Evolutionary conservation across 2,329 filamentous ascomycete species (phyloP).

Genomic region (Fusarium redolens): DNA sequence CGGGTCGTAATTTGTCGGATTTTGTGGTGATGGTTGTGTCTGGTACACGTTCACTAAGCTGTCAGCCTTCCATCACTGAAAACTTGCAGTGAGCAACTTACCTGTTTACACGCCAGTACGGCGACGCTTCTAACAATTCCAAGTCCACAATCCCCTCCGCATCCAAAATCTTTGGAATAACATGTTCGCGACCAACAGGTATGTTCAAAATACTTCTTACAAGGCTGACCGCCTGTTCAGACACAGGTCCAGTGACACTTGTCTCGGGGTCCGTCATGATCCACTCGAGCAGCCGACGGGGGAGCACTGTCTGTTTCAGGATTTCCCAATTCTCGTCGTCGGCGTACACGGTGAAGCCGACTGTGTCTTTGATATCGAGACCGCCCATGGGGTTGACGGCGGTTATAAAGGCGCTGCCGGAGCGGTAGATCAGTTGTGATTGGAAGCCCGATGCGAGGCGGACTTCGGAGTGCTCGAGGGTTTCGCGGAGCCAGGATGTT

Average conservation of each 20-base stretch:
- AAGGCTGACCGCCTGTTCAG: slow-evolving; percentile 34
- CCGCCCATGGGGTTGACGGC: slow-evolving; percentile 31
- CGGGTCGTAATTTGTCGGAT: slow-evolving; percentile 16
- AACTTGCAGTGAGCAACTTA: background rate
- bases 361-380: slow-evolving; percentile 33
- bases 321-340: slow-evolving; percentile 39
- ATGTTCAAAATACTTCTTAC: slow-evolving; percentile 31
- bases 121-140: slow-evolving; percentile 25
- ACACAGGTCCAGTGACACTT: background rate
- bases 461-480: slow-evolving; percentile 33
- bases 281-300: slow-evolving; percentile 40
- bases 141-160: slow-evolving; percentile 33
- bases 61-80: background rate
- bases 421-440: slow-evolving; percentile 20
- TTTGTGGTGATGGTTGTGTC: slow-evolving; percentile 25
- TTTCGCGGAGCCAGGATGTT: slow-evolving; percentile 27
- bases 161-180: slow-evolving; percentile 29
- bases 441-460: slow-evolving; percentile 1
- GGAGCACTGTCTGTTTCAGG: slow-evolving; percentile 27
- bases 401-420: slow-evolving; percentile 23
- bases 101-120: slow-evolving; percentile 35
- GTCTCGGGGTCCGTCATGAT: slow-evolving; percentile 38
- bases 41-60: slow-evolving; percentile 23
- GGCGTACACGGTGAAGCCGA: slow-evolving; percentile 32
- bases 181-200: slow-evolving; percentile 18